Evolutionary conservation across 2,329 filamentous ascomycete species (phyloP).

Genomic region (Xylaria sp.): DNA sequence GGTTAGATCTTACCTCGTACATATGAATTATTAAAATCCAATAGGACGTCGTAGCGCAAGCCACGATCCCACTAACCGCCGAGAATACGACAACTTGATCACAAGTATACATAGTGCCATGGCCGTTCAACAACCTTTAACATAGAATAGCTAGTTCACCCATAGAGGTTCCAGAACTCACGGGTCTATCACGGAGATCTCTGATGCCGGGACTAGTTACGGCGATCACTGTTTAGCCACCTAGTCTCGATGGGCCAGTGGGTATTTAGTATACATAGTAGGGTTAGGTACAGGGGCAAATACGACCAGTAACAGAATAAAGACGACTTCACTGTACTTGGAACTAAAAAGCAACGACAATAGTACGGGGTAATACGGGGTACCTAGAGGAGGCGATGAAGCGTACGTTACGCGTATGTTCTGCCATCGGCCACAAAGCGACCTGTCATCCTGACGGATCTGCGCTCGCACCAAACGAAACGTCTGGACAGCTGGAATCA

Average conservation of each 20-base stretch:
- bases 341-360: conserved; percentile 2
- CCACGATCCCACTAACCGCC: conserved; percentile 5
- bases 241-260: conserved; percentile 19
- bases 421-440: conserved; percentile 6
- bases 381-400: conserved; percentile 5
- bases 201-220: conserved; percentile 6
- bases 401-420: conserved; percentile 8
- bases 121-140: conserved; percentile 11
- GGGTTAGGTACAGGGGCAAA: conserved; percentile 6
- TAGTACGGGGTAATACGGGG: background rate
- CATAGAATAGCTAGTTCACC: background rate
- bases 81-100: conserved; percentile 6
- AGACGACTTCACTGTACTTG: background rate
- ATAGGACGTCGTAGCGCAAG: conserved; percentile 3
- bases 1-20: background rate
- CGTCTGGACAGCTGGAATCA: background rate
- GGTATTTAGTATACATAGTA: conserved; percentile 14
- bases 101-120: background rate
- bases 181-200: conserved; percentile 11
- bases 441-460: conserved; percentile 17
- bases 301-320: conserved; percentile 16
- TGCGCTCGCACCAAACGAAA: conserved; percentile 20
- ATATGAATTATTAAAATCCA: background rate
- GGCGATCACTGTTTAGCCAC: conserved; percentile 28
- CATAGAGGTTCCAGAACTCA: conserved; percentile 23